Percentiles rank a stretch among this genome's conserved stretches.
Conservation (phyloP, 345 rosid species). For the Nephelium lappaceum region DNA sequence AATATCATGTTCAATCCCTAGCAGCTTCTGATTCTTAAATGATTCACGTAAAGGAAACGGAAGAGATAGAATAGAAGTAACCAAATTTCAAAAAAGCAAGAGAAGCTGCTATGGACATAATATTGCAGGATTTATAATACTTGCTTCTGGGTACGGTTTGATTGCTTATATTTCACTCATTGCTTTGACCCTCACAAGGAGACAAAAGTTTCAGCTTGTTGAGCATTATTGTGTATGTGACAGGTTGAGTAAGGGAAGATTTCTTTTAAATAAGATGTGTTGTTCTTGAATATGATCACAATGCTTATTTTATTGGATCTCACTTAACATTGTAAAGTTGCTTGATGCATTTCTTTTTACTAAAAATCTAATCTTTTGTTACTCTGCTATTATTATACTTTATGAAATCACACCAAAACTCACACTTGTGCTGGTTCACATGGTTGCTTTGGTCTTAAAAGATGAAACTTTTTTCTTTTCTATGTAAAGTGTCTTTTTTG, state of each 20-base stretch:
- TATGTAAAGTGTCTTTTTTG: background rate
- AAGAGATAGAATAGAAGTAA: background rate
- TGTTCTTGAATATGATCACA: background rate
- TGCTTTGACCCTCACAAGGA: background rate
- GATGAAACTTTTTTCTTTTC: background rate
- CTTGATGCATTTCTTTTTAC: background rate
- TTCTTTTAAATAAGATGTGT: background rate
- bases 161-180: background rate
- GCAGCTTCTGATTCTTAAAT: background rate
- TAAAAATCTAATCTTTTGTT: background rate
- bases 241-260: background rate
- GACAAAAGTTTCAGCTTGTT: background rate
- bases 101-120: background rate
- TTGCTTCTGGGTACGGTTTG: background rate
- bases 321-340: background rate
- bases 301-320: background rate
- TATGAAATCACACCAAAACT: background rate
- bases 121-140: background rate
- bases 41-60: background rate
- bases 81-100: conserved; percentile 5
- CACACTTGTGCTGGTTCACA: background rate
- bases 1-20: background rate
- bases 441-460: background rate
- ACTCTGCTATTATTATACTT: background rate
- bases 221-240: background rate